A percentile compares a stretch with the other conserved stretches of the same genome.
Evolutionary conservation across 139 green algal genomes (phyloP).

Genomic region (Micractinium sp.): DNA sequence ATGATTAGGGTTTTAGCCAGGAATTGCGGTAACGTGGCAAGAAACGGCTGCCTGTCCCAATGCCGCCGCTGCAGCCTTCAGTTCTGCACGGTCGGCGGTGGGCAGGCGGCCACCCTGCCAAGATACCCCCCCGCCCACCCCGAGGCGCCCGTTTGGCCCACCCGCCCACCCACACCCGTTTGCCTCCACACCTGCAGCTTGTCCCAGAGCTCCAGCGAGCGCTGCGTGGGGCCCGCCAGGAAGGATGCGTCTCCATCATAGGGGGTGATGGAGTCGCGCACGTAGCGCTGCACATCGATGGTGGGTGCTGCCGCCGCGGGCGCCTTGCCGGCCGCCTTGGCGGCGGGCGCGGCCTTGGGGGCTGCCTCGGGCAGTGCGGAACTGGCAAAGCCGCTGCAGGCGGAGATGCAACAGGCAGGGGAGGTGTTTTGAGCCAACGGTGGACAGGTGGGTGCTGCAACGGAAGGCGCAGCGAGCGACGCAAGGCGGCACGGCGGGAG

Average conservation of each 20-base stretch:
- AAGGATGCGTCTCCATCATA: constrained; percentile 68
- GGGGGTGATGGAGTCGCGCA: constrained; percentile 59
- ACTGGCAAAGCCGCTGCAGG: constrained; percentile 22
- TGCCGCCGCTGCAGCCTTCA: no score
- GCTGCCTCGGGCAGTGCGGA: constrained; percentile 15
- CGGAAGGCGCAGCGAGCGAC: no score
- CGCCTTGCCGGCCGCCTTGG: neutral
- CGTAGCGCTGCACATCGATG: constrained; percentile 37
- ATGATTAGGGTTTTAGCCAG: no score
- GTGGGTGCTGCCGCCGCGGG: neutral
- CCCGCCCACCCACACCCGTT: neutral
- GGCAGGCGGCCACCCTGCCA: no score
- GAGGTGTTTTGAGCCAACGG: neutral
- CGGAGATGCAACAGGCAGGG: neutral
- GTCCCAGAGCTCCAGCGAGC: constrained; percentile 60
- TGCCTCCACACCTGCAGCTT: constrained; percentile 25
- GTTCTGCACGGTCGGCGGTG: no score
- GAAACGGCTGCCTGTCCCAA: neutral
- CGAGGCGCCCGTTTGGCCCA: neutral
- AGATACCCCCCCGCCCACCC: neutral
- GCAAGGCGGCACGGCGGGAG: neutral
- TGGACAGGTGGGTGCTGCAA: no score
- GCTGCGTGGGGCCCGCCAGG: constrained; percentile 56
- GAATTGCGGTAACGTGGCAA: neutral
- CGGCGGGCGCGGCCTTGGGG: constrained; percentile 1